Percentiles rank a stretch among this genome's conserved stretches.
phyloP scores from a whole-genome alignment of 768 basidiomycete species.

The Agaricus blazei region DNA sequence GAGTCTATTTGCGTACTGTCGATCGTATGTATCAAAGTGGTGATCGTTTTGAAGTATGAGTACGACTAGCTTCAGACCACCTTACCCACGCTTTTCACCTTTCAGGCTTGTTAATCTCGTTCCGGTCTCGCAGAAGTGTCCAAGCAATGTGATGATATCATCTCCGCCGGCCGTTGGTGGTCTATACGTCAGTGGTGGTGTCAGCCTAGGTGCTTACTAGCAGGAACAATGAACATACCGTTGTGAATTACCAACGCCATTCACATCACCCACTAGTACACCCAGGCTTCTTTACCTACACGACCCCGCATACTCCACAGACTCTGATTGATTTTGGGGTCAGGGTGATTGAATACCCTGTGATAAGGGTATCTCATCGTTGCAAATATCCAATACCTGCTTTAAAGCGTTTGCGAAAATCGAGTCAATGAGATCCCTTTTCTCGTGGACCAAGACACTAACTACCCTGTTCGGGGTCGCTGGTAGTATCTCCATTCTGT shows the following conservation, averaged over 20 bases:
- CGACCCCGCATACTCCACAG: too few relatives aligned
- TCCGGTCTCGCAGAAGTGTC: neutral
- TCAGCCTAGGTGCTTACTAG: too few relatives aligned
- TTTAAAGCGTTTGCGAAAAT: conserved; percentile 43
- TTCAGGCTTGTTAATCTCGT: neutral
- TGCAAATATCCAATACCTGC: conserved; percentile 54
- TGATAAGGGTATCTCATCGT: conserved; percentile 51
- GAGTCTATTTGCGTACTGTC: conserved; percentile 69
- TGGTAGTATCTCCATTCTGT: too few relatives aligned
- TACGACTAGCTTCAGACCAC: conserved; percentile 60
- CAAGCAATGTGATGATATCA: neutral
- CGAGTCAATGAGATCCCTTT: conserved; percentile 19
- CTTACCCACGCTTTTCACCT: conserved; percentile 43
- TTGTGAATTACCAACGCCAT: too few relatives aligned
- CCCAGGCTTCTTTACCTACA: too few relatives aligned
- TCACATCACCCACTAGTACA: too few relatives aligned
- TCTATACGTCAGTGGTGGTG: too few relatives aligned
- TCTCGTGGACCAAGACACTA: neutral
- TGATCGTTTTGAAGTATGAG: conserved; percentile 78
- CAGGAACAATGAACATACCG: too few relatives aligned
- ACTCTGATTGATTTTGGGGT: neutral
- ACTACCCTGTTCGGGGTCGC: too few relatives aligned
- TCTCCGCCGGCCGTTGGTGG: conserved; percentile 1
- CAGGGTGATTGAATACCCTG: conserved; percentile 37
- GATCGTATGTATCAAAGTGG: conserved; percentile 27